These are phyloP conservation scores for Diplocarpon rosae DNA, from an alignment of 2,329 filamentous ascomycete genomes.

Conservation along the genomic window DNA sequence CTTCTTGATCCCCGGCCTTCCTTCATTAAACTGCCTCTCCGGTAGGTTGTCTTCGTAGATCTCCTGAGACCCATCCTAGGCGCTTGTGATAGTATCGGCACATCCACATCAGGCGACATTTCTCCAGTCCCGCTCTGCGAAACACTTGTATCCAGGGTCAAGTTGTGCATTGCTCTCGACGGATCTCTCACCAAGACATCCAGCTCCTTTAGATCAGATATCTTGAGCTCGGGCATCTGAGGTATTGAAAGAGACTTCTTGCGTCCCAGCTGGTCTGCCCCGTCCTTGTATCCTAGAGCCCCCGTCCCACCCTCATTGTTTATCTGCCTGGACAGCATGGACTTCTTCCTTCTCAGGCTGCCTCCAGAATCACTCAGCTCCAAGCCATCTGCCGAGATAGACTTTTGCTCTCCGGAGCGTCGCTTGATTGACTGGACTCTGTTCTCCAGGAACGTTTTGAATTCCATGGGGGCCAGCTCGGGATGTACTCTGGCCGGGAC, in stretches of 20 bases:
- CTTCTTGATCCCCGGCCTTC: slow-evolving; percentile 67
- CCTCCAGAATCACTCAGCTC: slow-evolving; percentile 43
- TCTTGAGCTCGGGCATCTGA: slow-evolving; percentile 47
- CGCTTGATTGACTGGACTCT: slow-evolving; percentile 82
- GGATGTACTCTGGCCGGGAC: slow-evolving; percentile 90
- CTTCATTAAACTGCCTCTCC: slow-evolving; percentile 73
- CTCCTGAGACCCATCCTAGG: slow-evolving; percentile 72
- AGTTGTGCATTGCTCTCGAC: slow-evolving; percentile 55
- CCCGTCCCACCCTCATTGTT: slow-evolving; percentile 53
- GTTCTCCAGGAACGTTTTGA: slow-evolving; percentile 92
- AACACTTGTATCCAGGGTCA: slow-evolving; percentile 35
- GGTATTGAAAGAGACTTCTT: slow-evolving; percentile 50
- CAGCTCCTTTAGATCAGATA: slow-evolving; percentile 50
- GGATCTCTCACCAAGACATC: slow-evolving; percentile 79
- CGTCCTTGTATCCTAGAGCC: slow-evolving; percentile 64
- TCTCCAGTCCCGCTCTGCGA: slow-evolving; percentile 27
- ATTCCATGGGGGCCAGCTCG: slow-evolving; percentile 88
- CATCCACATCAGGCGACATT: slow-evolving; percentile 47
- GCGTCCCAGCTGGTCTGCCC: slow-evolving; percentile 66
- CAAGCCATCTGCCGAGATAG: slow-evolving; percentile 43
- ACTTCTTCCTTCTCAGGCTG: slow-evolving; percentile 75
- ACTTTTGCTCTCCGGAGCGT: slow-evolving; percentile 64
- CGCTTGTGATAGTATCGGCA: slow-evolving; percentile 72
- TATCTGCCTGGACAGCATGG: slow-evolving; percentile 88
- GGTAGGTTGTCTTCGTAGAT: slow-evolving; percentile 85